phyloP scores from a whole-genome alignment of 345 rosid genomes.

The Salix arbutifolia region DNA sequence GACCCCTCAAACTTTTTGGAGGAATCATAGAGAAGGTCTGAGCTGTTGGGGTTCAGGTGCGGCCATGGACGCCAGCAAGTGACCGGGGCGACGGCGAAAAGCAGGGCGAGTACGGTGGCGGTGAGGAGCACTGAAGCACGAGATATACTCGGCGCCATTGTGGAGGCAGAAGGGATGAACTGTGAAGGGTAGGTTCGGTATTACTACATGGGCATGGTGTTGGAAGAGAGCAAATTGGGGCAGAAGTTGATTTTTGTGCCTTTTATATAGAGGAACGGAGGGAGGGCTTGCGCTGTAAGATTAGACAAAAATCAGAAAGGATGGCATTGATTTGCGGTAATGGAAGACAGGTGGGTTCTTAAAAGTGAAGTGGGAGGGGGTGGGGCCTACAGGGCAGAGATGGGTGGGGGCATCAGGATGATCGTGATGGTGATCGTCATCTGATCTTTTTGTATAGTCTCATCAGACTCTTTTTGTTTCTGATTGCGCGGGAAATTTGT shows the following conservation, averaged over 20 bases:
- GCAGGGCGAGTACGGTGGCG: conserved; percentile 11
- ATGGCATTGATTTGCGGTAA: conserved; percentile 56
- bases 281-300: not conserved
- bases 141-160: conserved; percentile 4
- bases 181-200: not conserved
- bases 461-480: not conserved
- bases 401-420: conserved; percentile 5
- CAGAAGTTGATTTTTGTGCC: not conserved
- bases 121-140: not conserved
- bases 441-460: conserved; percentile 12
- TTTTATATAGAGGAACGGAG: not conserved
- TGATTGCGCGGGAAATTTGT: conserved; percentile 21
- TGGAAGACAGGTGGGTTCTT: conserved; percentile 54
- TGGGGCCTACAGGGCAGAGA: conserved; percentile 16
- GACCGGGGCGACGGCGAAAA: conserved; percentile 14
- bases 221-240: not conserved
- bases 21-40: conserved; percentile 42
- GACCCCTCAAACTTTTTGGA: conserved; percentile 94
- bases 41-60: conserved; percentile 39
- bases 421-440: conserved; percentile 21
- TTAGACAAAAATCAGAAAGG: not conserved
- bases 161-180: not conserved
- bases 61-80: conserved; percentile 75
- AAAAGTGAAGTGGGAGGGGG: conserved; percentile 10
- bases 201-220: not conserved